Evolutionary conservation across 2,329 filamentous ascomycete genomes (phyloP), one percentile per base, ranked within the genome.

Genomic region (Hypoxylon sp.): DNA sequence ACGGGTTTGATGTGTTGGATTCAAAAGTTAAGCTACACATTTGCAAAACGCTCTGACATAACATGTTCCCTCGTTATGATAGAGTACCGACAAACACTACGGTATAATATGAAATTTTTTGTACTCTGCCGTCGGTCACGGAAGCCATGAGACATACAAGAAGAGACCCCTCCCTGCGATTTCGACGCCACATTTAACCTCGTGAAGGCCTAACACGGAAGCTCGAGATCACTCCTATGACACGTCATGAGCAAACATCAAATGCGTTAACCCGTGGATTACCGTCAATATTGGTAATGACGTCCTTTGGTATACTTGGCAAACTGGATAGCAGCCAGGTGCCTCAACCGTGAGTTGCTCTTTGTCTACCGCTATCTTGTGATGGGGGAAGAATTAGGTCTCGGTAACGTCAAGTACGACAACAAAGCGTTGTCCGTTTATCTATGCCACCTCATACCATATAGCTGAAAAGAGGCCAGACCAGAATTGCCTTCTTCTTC

Each of bases 41-140:
- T 50, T 37, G n/a, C 41, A 48, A 47, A 57, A 57, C 45, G 54
- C 54, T 57, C 54, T 27, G 45, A 48, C 45, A 29, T n/a, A 29
- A 29, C 29, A 47, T n/a, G 21, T 27, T 32, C 16, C 46, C 12
- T 8, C 6, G 32, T 27, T 41, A 30, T 41, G 29, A 19, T 2
- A 4, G 16, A 53, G n/a, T 21, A 8, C 5, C 21, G 25, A 11
- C 27, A 12, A 11, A 19, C 7, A 19, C 19, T 30, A 9, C n/a
- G n/a, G 8, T 43, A 12, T 1, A 14, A 21, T 16, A 43, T 43
- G 39, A 21, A 9, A 43, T 34, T 27, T 30, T 30, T 34, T n/a
- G 27, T 46, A 25, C 39, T 46, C 11, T 12, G 23, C 2, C 29
- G 3, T 16, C 5, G 21, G 14, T 11, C 9, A n/a, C 8, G 51